Percentiles rank a stretch among this genome's conserved stretches.
phyloP scores from a whole-genome alignment of 192 early-diverging fungal species.

The Coemansia sp. region DNA sequence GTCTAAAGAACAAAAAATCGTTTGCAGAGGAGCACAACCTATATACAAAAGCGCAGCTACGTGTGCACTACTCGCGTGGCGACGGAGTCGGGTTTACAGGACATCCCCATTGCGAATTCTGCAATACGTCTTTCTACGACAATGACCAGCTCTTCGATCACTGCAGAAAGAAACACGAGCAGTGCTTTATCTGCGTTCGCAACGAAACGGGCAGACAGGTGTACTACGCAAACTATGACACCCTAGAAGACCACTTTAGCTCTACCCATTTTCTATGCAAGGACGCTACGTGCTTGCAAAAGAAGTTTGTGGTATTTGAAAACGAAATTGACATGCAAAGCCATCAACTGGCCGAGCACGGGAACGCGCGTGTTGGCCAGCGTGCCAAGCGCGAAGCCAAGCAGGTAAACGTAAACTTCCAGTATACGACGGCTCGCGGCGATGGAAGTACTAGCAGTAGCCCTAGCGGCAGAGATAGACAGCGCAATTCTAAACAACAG shows the following conservation, averaged over 20 bases:
- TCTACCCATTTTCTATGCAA: slow-evolving; percentile 79
- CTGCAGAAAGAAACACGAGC: slow-evolving; percentile 89
- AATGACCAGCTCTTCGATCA: slow-evolving; percentile 95
- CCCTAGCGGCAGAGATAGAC: neutral
- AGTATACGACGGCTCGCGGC: slow-evolving; percentile 17
- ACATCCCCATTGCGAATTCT: slow-evolving; percentile 92
- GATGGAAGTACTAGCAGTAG: slow-evolving; percentile 6
- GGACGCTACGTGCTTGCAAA: slow-evolving; percentile 79
- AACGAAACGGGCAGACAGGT: slow-evolving; percentile 71
- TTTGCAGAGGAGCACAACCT: slow-evolving; percentile 92
- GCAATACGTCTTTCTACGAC: slow-evolving; percentile 77
- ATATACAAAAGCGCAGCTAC: slow-evolving; percentile 73
- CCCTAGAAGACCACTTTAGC: slow-evolving; percentile 82
- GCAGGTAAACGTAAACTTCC: slow-evolving; percentile 41
- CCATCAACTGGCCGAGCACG: slow-evolving; percentile 70
- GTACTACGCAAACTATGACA: slow-evolving; percentile 83
- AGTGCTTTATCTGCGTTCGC: slow-evolving; percentile 86
- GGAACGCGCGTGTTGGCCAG: slow-evolving; percentile 34
- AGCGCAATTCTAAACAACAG: slow-evolving; percentile 7
- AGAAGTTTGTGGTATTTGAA: slow-evolving; percentile 96
- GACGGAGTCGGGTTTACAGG: slow-evolving; percentile 75
- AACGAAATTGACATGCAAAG: slow-evolving; percentile 88
- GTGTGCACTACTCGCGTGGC: slow-evolving; percentile 73
- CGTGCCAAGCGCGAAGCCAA: slow-evolving; percentile 39
- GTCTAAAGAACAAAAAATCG: slow-evolving; percentile 84